Base-by-base conservation (phyloP, 2,329 filamentous ascomycete species). In the Penicillium sp. region DNA sequence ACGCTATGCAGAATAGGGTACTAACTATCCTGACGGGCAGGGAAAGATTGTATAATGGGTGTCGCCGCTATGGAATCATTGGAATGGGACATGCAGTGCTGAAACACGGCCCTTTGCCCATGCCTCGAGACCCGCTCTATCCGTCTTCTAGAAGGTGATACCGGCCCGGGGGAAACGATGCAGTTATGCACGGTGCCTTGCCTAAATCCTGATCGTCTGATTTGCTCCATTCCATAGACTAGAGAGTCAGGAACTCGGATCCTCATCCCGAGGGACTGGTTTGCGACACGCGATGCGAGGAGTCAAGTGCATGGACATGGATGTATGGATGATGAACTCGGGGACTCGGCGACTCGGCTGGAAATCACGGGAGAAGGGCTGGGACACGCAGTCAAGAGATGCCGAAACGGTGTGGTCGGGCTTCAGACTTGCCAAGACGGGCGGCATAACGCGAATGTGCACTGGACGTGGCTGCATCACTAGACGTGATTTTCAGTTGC, bases 1-100 rank as follows among this genome's bases (percentile, higher is more conserved):
- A 16, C 49, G 49, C 49, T 36, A 51, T 39, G 49, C 49, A 37
- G 49, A n/a, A 39, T 22, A 39, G 49, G 49, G 49, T 39, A 51
- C 35, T 27, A 36, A 51, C n/a, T 14, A 39, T 51, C 49, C 49
- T 51, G 49, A 10, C 49, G 22, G 49, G 33, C 49, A 51, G 18
- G n/a, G n/a, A 7, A 35, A n/a, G 6, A 49, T 35, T 49, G 16
- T 31, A 24, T 31, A 7, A 46, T 24, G 14, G 24, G 16, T 46
- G 3, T 24, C 22, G 31, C 24, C 43, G 3, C 24, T 4, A 31
- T 46, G 43, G 24, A 35, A 35, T 49, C 24, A 2, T n/a, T 46
- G 43, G 24, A 35, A 35, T 49, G 16, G n/a, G 19, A 49, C n/a
- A n/a, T 35, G 27, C 16, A 47, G 11, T n/a, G 6, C 18, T 18